Evolutionary conservation across 2,329 filamentous ascomycete genomes (phyloP).

Genomic region (Diaporthe eres): DNA sequence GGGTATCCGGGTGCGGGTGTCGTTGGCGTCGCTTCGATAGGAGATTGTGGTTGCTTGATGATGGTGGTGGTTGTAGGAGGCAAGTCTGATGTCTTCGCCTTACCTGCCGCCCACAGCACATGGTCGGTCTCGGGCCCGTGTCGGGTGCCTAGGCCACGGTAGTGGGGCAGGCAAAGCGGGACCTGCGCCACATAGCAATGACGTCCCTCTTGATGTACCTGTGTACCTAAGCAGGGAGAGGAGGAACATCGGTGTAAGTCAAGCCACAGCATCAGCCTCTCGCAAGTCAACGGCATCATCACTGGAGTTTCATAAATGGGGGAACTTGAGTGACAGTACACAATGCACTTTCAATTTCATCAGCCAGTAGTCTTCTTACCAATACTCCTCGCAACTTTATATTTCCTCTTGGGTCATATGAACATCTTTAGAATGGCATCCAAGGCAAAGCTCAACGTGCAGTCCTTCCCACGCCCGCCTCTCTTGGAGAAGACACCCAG

Average conservation of each 20-base stretch:
- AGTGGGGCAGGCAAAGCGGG: slow-evolving; percentile 29
- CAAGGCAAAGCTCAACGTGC: slow-evolving; percentile 65
- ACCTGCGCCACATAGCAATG: slow-evolving; percentile 35
- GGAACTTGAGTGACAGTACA: neutral
- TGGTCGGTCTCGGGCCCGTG: slow-evolving; percentile 6
- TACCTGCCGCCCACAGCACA: neutral
- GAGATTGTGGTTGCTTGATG: slow-evolving; percentile 17
- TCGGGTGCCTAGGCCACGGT: slow-evolving; percentile 8
- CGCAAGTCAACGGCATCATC: slow-evolving; percentile 33
- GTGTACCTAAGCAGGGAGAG: neutral
- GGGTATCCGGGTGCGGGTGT: neutral
- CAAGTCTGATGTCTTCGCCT: neutral
- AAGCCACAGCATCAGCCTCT: slow-evolving; percentile 20
- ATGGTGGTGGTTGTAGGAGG: neutral
- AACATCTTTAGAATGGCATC: slow-evolving; percentile 52
- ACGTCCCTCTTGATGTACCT: slow-evolving; percentile 13
- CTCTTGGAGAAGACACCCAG: slow-evolving; percentile 66
- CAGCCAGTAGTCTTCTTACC: neutral
- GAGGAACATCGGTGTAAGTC: neutral
- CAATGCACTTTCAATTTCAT: neutral
- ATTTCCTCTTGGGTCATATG: neutral
- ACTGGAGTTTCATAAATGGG: slow-evolving; percentile 17
- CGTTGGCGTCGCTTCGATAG: neutral
- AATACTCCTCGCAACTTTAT: neutral
- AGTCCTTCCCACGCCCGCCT: slow-evolving; percentile 71